These are phyloP conservation scores for Pholiota molesta DNA, from an alignment of 768 basidiomycete genomes.

Conservation along the genomic window DNA sequence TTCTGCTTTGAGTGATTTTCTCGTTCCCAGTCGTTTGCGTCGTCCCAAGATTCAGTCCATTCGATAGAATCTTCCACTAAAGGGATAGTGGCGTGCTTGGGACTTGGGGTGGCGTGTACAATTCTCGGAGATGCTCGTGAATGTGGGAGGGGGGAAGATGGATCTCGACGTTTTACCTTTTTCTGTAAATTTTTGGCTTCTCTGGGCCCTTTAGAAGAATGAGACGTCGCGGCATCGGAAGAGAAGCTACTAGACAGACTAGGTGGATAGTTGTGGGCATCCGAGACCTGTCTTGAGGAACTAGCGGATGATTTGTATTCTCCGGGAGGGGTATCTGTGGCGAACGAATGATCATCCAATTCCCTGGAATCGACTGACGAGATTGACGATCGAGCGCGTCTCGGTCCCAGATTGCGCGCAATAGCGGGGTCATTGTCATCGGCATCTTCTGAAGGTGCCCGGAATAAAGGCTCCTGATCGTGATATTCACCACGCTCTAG, in stretches of 20 bases:
- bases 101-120: conserved; percentile 21
- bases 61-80: conserved; percentile 21
- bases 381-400: conserved; percentile 35
- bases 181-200: conserved; percentile 34
- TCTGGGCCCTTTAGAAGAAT: conserved; percentile 26
- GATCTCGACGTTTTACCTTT: conserved; percentile 42
- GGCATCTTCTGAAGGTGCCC: conserved; percentile 51
- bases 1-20: conserved; percentile 24
- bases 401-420: conserved; percentile 52
- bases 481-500: conserved; percentile 37
- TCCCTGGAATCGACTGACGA: conserved; percentile 27
- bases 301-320: conserved; percentile 45
- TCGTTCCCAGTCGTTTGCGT: conserved; percentile 54
- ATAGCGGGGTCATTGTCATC: conserved; percentile 45
- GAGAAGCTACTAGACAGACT: conserved; percentile 47
- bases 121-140: conserved; percentile 10
- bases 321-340: conserved; percentile 29
- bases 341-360: conserved; percentile 28
- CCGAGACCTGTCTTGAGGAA: conserved; percentile 33
- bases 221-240: conserved; percentile 35
- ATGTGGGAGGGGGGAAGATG: conserved; percentile 29
- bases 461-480: conserved; percentile 69
- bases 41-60: conserved; percentile 59
- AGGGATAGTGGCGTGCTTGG: conserved; percentile 4
- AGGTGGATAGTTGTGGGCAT: conserved; percentile 66